These are phyloP conservation scores for Aspergillus texensis DNA, from an alignment of 2,329 filamentous ascomycete species.

Conservation along the genomic window DNA sequence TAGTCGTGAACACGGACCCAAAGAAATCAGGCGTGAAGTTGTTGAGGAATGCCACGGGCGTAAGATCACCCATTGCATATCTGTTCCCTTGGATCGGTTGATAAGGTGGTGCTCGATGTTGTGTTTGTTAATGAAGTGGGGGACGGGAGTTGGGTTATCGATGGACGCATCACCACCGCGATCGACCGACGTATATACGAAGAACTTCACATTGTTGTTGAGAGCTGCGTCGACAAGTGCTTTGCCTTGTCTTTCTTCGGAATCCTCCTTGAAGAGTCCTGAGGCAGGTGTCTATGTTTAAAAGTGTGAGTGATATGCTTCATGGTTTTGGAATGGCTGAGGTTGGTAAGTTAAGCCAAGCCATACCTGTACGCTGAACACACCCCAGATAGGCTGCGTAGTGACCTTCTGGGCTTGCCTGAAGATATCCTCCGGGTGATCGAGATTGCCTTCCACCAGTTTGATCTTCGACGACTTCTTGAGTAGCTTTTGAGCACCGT, in stretches of 20 bases:
- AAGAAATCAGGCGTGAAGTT: slow-evolving; percentile 52
- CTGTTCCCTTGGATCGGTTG: slow-evolving; percentile 39
- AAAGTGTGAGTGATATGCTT: too few relatives aligned
- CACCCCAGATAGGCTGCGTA: slow-evolving; percentile 55
- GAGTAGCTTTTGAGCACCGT: slow-evolving; percentile 53
- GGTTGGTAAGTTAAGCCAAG: neutral
- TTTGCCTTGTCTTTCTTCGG: slow-evolving; percentile 60
- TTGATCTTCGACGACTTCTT: slow-evolving; percentile 52
- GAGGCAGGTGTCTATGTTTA: neutral
- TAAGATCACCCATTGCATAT: slow-evolving; percentile 64
- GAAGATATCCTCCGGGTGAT: slow-evolving; percentile 56
- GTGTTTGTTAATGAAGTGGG: slow-evolving; percentile 66
- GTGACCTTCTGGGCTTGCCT: slow-evolving; percentile 42
- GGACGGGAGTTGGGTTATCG: slow-evolving; percentile 57
- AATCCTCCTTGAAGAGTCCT: neutral
- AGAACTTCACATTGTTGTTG: slow-evolving; percentile 58
- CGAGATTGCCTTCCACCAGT: slow-evolving; percentile 61
- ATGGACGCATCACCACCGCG: slow-evolving; percentile 60
- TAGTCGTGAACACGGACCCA: slow-evolving; percentile 52
- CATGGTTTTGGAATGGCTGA: too few relatives aligned
- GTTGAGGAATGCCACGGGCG: slow-evolving; percentile 65
- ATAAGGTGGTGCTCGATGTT: slow-evolving; percentile 65
- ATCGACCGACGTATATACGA: slow-evolving; percentile 67
- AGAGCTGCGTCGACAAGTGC: slow-evolving; percentile 61
- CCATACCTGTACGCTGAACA: slow-evolving; percentile 63